These are phyloP conservation scores for Corinectria fuckeliana DNA, from an alignment of 2,329 filamentous ascomycete genomes.

Conservation along the genomic window DNA sequence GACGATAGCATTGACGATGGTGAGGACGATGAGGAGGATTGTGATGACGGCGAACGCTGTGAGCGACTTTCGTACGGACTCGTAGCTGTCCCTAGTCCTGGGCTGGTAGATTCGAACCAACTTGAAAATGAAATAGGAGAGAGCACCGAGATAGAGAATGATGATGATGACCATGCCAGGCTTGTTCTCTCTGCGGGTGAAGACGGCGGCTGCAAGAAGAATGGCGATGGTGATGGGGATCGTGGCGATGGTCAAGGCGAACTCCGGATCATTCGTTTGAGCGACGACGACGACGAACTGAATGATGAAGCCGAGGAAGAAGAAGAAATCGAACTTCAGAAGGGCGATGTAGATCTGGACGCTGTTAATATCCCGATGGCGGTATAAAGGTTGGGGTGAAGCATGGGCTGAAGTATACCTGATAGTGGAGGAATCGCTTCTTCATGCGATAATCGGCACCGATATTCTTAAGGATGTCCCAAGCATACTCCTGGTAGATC, in stretches of 20 bases:
- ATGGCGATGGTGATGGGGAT: slow-evolving; percentile 92
- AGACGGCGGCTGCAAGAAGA: slow-evolving; percentile 82
- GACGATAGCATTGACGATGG: slow-evolving; percentile 83
- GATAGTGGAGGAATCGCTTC: slow-evolving; percentile 93
- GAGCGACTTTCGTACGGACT: slow-evolving; percentile 81
- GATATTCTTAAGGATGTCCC: slow-evolving; percentile 99
- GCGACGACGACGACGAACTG: slow-evolving; percentile 95
- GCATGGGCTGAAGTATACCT: slow-evolving; percentile 68
- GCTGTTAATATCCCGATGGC: slow-evolving; percentile 3
- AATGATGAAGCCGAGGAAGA: slow-evolving; percentile 98
- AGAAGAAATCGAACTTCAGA: slow-evolving; percentile 99
- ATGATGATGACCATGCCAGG: slow-evolving; percentile 80
- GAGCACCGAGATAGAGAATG: slow-evolving; percentile 83
- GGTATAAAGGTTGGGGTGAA: not conserved
- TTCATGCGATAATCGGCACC: slow-evolving; percentile 97
- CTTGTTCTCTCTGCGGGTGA: slow-evolving; percentile 83
- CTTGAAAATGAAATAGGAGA: slow-evolving; percentile 98
- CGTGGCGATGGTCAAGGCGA: slow-evolving; percentile 84
- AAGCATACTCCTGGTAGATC: slow-evolving; percentile 97
- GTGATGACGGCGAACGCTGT: slow-evolving; percentile 95
- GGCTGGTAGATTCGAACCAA: slow-evolving; percentile 91
- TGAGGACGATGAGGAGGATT: slow-evolving; percentile 84
- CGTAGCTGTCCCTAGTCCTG: slow-evolving; percentile 65
- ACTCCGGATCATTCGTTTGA: slow-evolving; percentile 72
- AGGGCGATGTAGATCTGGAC: slow-evolving; percentile 92